Conservation (phyloP, 1,284 basidiomycete genomes). For the Leccinum pallidistipes region DNA sequence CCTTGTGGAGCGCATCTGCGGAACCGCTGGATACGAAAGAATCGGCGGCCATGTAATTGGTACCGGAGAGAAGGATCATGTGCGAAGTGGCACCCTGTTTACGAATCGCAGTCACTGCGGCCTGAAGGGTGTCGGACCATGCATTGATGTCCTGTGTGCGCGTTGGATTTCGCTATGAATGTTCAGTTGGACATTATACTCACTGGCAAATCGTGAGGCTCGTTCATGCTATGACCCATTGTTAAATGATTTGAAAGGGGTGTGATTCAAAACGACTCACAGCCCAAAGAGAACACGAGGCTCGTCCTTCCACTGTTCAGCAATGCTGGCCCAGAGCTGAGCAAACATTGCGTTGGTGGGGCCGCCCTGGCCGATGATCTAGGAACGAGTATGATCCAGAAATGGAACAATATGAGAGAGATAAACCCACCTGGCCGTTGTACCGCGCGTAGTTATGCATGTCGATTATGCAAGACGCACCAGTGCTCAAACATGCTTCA, state of each 20-base stretch:
- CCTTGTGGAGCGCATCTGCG: slow-evolving; percentile 48
- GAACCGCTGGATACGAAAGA: slow-evolving; percentile 57
- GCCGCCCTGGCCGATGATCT: slow-evolving; percentile 63
- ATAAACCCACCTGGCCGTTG: slow-evolving; percentile 39
- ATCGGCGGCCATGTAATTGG: slow-evolving; percentile 51
- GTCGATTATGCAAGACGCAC: slow-evolving; percentile 55
- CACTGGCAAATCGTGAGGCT: slow-evolving; percentile 48
- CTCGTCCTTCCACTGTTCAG: slow-evolving; percentile 50
- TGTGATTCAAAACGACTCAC: slow-evolving; percentile 32
- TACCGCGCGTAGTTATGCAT: slow-evolving; percentile 61
- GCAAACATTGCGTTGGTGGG: slow-evolving; percentile 58
- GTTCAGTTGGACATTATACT: background rate
- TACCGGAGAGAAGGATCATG: slow-evolving; percentile 54
- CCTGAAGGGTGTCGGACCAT: slow-evolving; percentile 43
- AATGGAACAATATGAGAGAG: background rate
- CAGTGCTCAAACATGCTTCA: slow-evolving; percentile 42
- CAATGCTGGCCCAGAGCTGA: slow-evolving; percentile 52
- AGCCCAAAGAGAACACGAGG: slow-evolving; percentile 55
- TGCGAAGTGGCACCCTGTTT: slow-evolving; percentile 46
- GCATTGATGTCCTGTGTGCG: slow-evolving; percentile 35
- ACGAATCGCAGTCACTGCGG: slow-evolving; percentile 57
- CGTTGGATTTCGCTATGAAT: background rate
- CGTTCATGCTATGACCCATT: slow-evolving; percentile 47
- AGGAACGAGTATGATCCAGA: background rate
- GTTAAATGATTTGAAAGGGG: slow-evolving; percentile 3